These are phyloP conservation scores for Blepharisma stoltei DNA, from an alignment of 73 alveolate genomes.

Conservation along the genomic window DNA sequence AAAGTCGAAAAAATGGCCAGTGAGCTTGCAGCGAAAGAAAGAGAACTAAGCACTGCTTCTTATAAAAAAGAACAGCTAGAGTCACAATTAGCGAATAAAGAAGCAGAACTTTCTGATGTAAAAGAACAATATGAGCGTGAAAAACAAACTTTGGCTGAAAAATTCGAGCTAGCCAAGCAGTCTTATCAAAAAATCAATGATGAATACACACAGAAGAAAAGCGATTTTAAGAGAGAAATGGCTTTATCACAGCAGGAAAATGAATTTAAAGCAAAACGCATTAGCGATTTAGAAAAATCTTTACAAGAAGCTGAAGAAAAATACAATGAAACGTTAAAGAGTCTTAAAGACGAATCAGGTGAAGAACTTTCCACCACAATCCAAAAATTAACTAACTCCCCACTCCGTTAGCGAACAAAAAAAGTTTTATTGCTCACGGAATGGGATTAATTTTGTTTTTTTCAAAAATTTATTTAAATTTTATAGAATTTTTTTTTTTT, in stretches of 20 bases:
- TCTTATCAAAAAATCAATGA: constrained; percentile 21
- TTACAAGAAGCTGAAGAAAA: constrained; percentile 20
- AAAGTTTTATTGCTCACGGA: too few relatives aligned
- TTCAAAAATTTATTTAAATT: too few relatives aligned
- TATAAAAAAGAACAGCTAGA: constrained; percentile 74
- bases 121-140: constrained; percentile 53
- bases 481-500: too few relatives aligned
- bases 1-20: constrained; percentile 64
- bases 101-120: constrained; percentile 82
- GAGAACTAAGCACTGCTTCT: constrained; percentile 61
- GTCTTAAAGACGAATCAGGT: constrained; percentile 24
- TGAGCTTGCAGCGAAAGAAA: constrained; percentile 58
- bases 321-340: constrained; percentile 23
- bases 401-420: too few relatives aligned
- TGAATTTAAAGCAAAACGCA: constrained; percentile 16
- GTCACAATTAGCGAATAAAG: constrained; percentile 78
- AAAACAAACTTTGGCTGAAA: constrained; percentile 45
- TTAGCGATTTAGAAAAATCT: constrained; percentile 29
- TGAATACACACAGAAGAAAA: constrained; percentile 22
- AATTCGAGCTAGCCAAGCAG: constrained; percentile 14
- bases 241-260: constrained; percentile 28
- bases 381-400: constrained; percentile 25
- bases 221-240: constrained; percentile 31
- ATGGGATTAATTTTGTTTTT: too few relatives aligned
- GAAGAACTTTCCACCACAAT: constrained; percentile 15